Evolutionary conservation across 1,139 yeast species (phyloP).

Genomic region (Kodamaea fungicola): DNA sequence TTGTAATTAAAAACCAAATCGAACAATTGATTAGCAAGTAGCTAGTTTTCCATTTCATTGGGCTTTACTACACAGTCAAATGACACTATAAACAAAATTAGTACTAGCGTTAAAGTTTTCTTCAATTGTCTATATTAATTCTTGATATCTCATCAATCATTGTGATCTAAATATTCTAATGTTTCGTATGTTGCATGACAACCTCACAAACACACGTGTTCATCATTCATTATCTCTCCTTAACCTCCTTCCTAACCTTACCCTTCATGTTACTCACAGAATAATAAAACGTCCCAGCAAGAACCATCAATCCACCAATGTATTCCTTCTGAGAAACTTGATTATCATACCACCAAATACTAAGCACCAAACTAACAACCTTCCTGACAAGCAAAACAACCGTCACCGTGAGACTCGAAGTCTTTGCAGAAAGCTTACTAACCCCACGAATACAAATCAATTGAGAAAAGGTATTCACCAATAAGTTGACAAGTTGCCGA

Average conservation of each 20-base stretch:
- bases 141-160: too few species aligned
- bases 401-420: conserved; percentile 60
- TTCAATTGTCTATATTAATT: too few species aligned
- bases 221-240: not conserved
- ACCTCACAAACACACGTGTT: too few species aligned
- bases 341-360: conserved; percentile 49
- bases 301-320: conserved; percentile 50
- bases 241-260: conserved; percentile 3
- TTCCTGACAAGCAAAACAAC: conserved; percentile 60
- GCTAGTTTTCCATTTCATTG: too few species aligned
- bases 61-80: too few species aligned
- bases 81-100: too few species aligned
- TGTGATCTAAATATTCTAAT: not conserved
- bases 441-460: conserved; percentile 67
- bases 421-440: conserved; percentile 53
- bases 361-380: conserved; percentile 54
- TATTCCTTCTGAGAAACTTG: conserved; percentile 32
- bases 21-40: too few species aligned
- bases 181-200: not conserved
- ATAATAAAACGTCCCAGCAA: conserved; percentile 53
- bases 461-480: conserved; percentile 56
- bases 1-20: too few species aligned
- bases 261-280: conserved; percentile 7
- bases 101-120: too few species aligned
- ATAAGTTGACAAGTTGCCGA: conserved; percentile 21